Evolutionary conservation across 148 eudicot species (phyloP).

Genomic region (Oxyria digyna): DNA sequence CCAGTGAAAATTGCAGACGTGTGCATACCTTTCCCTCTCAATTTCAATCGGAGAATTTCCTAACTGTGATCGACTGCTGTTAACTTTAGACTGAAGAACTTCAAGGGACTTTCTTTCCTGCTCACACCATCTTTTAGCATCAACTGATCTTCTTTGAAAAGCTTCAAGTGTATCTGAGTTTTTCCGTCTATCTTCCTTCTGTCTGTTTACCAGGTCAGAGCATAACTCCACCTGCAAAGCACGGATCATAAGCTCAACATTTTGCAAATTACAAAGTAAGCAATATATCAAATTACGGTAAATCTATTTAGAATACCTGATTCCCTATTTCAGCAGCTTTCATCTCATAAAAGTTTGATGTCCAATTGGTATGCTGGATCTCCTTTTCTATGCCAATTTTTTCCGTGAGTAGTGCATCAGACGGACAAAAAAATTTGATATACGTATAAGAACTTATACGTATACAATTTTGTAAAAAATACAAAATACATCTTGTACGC

Average conservation of each 20-base stretch:
- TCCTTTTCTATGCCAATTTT: slow-evolving; percentile 45
- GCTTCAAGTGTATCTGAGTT: slow-evolving; percentile 34
- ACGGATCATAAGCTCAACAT: no score
- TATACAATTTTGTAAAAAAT: no score
- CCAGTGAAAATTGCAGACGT: background rate
- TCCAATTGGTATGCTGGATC: slow-evolving; percentile 42
- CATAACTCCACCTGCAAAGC: slow-evolving; percentile 41
- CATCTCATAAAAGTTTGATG: slow-evolving; percentile 30
- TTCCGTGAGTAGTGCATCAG: slow-evolving; percentile 46
- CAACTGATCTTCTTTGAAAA: slow-evolving; percentile 41
- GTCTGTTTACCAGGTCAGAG: slow-evolving; percentile 53
- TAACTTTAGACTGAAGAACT: slow-evolving; percentile 51
- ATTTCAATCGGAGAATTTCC: slow-evolving; percentile 51
- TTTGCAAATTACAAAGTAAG: background rate
- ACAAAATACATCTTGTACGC: no score
- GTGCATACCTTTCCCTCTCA: slow-evolving; percentile 69
- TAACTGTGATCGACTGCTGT: slow-evolving; percentile 30
- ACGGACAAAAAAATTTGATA: no score
- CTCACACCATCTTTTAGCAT: slow-evolving; percentile 41
- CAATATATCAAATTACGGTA: background rate
- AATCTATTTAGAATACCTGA: slow-evolving; percentile 41
- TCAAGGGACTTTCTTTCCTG: slow-evolving; percentile 40
- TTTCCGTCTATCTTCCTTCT: slow-evolving; percentile 56
- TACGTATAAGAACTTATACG: no score
- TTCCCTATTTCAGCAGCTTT: slow-evolving; percentile 66